These are phyloP conservation scores for Alternaria brassicicola DNA, from an alignment of 2,329 filamentous ascomycete species.

Conservation along the genomic window DNA sequence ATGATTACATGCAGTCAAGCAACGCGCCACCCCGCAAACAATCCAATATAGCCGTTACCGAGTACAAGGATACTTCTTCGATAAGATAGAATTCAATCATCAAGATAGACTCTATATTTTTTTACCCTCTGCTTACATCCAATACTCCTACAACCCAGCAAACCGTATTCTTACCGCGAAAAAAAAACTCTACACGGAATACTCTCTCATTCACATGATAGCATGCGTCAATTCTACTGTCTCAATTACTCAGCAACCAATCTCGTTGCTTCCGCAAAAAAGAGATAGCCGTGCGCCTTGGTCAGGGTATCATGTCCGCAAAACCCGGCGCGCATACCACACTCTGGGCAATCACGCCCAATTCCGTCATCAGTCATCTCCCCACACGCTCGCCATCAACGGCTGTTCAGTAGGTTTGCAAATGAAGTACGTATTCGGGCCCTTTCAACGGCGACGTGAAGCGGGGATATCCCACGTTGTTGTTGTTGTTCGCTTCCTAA, in stretches of 20 bases:
- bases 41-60: neutral
- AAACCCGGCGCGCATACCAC: neutral
- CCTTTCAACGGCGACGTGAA: neutral
- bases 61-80: neutral
- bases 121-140: neutral
- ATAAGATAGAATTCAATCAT: neutral
- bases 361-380: conserved; percentile 1
- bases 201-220: neutral
- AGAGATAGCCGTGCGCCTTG: neutral
- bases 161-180: neutral
- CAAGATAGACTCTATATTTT: neutral
- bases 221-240: neutral
- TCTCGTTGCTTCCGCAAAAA: neutral
- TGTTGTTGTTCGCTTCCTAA: neutral
- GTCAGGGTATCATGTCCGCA: neutral
- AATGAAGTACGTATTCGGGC: neutral
- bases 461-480: neutral
- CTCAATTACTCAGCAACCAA: neutral
- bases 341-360: neutral
- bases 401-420: neutral
- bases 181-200: neutral
- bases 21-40: neutral
- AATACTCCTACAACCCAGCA: neutral
- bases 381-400: conserved; percentile 1
- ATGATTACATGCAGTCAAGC: neutral